Percentiles rank a stretch among this genome's conserved stretches.
Evolutionary conservation across 2,329 filamentous ascomycete species (phyloP).

Genomic region (Didymella lethalis): DNA sequence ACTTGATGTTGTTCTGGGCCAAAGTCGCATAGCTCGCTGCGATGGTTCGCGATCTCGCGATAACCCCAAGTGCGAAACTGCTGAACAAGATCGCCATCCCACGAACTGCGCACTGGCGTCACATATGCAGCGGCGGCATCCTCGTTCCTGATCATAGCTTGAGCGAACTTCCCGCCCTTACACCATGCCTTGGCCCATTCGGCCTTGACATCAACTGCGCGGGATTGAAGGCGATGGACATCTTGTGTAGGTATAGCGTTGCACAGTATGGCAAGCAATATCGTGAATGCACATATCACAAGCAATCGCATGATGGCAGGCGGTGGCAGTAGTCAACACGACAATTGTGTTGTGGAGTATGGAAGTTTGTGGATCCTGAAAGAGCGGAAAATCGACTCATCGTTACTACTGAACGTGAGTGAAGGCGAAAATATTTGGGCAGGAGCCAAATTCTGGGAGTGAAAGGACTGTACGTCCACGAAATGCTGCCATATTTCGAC

Average conservation of each 20-base stretch:
- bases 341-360: not conserved
- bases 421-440: not conserved
- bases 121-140: constrained; percentile 10
- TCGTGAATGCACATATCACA: not conserved
- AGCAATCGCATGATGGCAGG: not conserved
- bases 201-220: not conserved
- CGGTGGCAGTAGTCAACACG: not conserved
- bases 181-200: constrained; percentile 18
- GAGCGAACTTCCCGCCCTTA: constrained; percentile 18
- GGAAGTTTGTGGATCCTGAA: not conserved
- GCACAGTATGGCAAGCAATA: not conserved
- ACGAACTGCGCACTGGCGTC: constrained; percentile 21
- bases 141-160: constrained; percentile 11
- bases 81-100: constrained; percentile 15
- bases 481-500: too few relatives aligned
- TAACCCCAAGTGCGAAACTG: constrained; percentile 24
- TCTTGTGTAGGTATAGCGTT: not conserved
- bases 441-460: not conserved
- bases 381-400: not conserved
- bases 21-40: constrained; percentile 19
- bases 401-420: not conserved
- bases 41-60: constrained; percentile 14
- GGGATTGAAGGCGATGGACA: not conserved
- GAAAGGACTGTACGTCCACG: not conserved
- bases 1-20: constrained; percentile 6